Evolutionary conservation across 2,329 filamentous ascomycete genomes (phyloP), one percentile per base, ranked within the genome.

Genomic region (Paecilomyces formosus): DNA sequence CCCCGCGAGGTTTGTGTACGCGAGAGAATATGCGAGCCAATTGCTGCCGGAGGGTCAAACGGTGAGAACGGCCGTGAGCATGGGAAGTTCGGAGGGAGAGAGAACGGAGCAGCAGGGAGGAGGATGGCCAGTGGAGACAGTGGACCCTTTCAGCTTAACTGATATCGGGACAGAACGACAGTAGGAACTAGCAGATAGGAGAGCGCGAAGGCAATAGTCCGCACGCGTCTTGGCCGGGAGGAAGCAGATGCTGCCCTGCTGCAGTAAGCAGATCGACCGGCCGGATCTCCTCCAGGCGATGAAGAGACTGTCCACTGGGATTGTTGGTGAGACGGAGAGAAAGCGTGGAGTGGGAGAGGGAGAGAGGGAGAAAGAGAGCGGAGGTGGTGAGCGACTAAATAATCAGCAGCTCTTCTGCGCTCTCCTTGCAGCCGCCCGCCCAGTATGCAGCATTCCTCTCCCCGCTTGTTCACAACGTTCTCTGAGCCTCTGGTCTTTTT

Each of bases 31-130:
- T 21, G 39, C 39, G 8, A 49, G 39, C 39, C 54, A 59, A 56
- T 45, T 57, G 57, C 57, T 50, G 61, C 55, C 13, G 57, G 57
- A 21, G 59, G 61, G 9, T 45, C 61, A 55, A 21, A 62, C 50
- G 53, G 57, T 60, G 55, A 61, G 59, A 49, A 62, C 58, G 15
- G 55, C 58, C 54, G 56, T 57, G 31, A 62, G 57, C 61, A 62
- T 62, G 59, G 50, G 39, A 45, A 45, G 39, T 45, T 45, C 39
- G 39, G 28, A 35, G 54, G 5, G 39, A 45, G 39, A 45, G 39
- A 45, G 39, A 45, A 45, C n/a, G 39, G 39, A 45, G 39, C 9
- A 45, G 15, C 15, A 18, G 39, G 39, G 35, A 39, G 15, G 15
- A 45, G 39, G 39, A 45, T n/a, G 39, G 39, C 5, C 39, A 45